phyloP scores from a whole-genome alignment of 352 stramenopile species.

The Thalassiosira hispida region DNA sequence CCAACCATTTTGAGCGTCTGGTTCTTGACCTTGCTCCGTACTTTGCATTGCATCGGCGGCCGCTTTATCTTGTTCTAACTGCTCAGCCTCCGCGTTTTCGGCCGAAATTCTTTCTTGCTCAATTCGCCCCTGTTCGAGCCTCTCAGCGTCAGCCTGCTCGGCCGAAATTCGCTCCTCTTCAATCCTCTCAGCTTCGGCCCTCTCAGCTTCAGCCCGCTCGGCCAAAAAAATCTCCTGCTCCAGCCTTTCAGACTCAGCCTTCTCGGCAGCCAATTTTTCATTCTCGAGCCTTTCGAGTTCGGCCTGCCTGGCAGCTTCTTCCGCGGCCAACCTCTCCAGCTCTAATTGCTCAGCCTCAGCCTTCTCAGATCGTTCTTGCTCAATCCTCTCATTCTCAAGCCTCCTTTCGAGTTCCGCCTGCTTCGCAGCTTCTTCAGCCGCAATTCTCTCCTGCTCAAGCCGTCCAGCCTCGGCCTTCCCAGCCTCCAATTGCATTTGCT shows the following conservation, averaged over 20 bases:
- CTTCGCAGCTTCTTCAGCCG: constrained; percentile 3
- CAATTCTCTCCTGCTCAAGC: constrained; percentile 3
- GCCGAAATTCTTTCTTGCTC: too few species aligned
- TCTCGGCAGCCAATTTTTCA: not conserved
- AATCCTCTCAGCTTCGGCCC: too few species aligned
- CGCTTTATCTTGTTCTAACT: too few species aligned
- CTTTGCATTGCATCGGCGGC: not conserved
- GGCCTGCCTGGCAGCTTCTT: constrained; percentile 34
- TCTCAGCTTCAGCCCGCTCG: not conserved
- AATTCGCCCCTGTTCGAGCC: too few species aligned
- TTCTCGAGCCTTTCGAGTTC: not conserved
- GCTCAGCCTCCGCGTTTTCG: too few species aligned
- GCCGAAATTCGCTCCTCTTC: too few species aligned
- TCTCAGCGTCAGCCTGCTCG: too few species aligned
- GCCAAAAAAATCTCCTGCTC: constrained; percentile 10
- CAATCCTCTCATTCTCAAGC: too few species aligned
- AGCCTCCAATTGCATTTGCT: not conserved
- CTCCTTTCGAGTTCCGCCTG: not conserved
- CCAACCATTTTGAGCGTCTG: not conserved
- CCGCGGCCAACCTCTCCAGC: constrained; percentile 16
- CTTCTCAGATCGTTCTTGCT: constrained; percentile 13
- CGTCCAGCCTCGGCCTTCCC: constrained; percentile 14
- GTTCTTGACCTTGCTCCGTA: not conserved
- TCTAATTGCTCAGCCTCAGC: constrained; percentile 18
- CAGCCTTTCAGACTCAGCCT: not conserved